These are phyloP conservation scores for Fonsecaea multimorphosa DNA, from an alignment of 2,329 filamentous ascomycete species.

Conservation along the genomic window DNA sequence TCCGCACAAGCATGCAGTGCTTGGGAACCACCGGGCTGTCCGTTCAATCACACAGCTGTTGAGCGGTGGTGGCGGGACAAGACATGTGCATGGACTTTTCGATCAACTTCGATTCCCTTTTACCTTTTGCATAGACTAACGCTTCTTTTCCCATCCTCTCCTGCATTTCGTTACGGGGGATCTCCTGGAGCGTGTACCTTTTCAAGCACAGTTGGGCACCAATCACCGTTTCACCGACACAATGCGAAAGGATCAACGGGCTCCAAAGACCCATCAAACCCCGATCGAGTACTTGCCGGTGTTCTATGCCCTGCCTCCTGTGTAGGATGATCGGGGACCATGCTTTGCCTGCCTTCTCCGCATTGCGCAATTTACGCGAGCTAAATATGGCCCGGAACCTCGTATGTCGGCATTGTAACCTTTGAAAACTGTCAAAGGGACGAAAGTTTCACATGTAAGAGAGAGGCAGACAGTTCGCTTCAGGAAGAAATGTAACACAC, in stretches of 20 bases:
- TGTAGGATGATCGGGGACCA: not conserved
- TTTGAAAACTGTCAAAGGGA: not conserved
- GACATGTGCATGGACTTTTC: not conserved
- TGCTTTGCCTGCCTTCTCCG: not conserved
- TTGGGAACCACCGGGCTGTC: not conserved
- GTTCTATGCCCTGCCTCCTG: not conserved
- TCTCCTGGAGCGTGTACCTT: not conserved
- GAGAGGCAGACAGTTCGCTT: not conserved
- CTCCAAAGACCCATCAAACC: not conserved
- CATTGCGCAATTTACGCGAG: not conserved
- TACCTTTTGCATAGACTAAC: not conserved
- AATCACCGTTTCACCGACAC: not conserved
- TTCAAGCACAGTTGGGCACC: not conserved
- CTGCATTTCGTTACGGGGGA: not conserved
- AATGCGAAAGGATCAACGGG: not conserved
- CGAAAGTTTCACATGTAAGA: not conserved
- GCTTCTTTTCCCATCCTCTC: not conserved
- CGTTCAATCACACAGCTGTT: not conserved
- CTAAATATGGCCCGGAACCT: not conserved
- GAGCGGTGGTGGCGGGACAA: not conserved
- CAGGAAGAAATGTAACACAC: not conserved
- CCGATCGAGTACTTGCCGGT: not conserved
- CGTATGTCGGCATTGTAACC: not conserved
- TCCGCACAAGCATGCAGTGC: not conserved
- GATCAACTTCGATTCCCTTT: not conserved